Conservation (phyloP, 768 basidiomycete species). For the Daedaleopsis sinensis region DNA sequence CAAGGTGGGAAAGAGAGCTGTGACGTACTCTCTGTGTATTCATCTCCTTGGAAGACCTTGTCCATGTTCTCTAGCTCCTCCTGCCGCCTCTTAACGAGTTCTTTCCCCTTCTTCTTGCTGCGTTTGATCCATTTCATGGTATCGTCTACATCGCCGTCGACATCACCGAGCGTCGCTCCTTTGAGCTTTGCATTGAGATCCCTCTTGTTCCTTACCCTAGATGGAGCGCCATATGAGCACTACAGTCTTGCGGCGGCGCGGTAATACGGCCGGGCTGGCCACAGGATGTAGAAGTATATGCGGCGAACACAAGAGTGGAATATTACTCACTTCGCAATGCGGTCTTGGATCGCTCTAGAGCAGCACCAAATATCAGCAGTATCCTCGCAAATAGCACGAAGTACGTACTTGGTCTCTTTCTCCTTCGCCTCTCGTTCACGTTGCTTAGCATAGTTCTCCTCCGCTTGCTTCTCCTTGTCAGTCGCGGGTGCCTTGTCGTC, state of each 20-base stretch:
- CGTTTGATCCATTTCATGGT: constrained; percentile 90
- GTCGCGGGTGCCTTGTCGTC: constrained; percentile 75
- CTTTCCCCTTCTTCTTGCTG: constrained; percentile 89
- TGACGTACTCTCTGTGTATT: constrained; percentile 85
- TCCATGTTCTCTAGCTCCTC: constrained; percentile 87
- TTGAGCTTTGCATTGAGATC: constrained; percentile 92
- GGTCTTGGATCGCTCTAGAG: constrained; percentile 67
- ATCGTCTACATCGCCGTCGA: constrained; percentile 76
- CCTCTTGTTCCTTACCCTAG: constrained; percentile 89
- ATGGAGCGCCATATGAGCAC: constrained; percentile 38
- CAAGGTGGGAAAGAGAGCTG: neutral
- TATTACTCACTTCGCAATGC: constrained; percentile 87
- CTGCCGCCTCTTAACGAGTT: constrained; percentile 81
- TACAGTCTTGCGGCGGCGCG: constrained; percentile 42
- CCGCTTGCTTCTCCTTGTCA: constrained; percentile 82
- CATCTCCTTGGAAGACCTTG: constrained; percentile 62
- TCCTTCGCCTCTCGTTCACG: constrained; percentile 72
- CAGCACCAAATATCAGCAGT: constrained; percentile 20
- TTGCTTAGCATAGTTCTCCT: constrained; percentile 79
- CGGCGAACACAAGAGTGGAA: constrained; percentile 18
- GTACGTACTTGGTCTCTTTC: constrained; percentile 71
- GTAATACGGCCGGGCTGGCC: constrained; percentile 32
- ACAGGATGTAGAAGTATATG: constrained; percentile 34
- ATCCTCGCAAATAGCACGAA: constrained; percentile 4
- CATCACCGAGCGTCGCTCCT: constrained; percentile 90